phyloP scores from a whole-genome alignment of 1,284 basidiomycete species.

The Malassezia caprae region DNA sequence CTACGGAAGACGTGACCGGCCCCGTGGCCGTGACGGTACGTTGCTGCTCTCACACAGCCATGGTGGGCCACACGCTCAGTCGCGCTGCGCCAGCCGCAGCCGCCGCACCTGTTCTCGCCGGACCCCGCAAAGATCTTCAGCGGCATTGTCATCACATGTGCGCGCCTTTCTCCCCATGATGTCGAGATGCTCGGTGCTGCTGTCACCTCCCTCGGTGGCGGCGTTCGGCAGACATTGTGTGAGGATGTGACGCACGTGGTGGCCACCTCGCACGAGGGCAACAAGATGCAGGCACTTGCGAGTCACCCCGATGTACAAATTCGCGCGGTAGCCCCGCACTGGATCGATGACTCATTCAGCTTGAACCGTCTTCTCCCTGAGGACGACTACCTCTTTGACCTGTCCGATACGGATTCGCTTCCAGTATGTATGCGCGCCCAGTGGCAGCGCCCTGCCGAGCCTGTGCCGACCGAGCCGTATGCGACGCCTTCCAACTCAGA shows the following conservation, averaged over 20 bases:
- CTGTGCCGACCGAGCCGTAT: slow-evolving; percentile 11
- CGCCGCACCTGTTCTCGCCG: slow-evolving; percentile 59
- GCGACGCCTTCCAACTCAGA: slow-evolving; percentile 1
- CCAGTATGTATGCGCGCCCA: slow-evolving; percentile 21
- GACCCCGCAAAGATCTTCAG: slow-evolving; percentile 70
- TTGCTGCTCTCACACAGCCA: slow-evolving; percentile 16
- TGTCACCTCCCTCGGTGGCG: slow-evolving; percentile 67
- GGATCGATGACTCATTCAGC: slow-evolving; percentile 69
- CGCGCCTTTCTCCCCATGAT: slow-evolving; percentile 57
- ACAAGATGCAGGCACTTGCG: slow-evolving; percentile 41
- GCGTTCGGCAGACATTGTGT: slow-evolving; percentile 64
- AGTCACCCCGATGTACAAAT: slow-evolving; percentile 56
- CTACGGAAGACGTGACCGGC: not conserved
- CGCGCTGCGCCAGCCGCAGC: slow-evolving; percentile 22
- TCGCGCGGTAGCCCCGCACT: slow-evolving; percentile 63
- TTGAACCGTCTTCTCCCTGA: slow-evolving; percentile 57
- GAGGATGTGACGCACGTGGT: slow-evolving; percentile 77
- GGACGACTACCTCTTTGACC: slow-evolving; percentile 60
- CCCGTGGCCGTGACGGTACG: slow-evolving; percentile 14
- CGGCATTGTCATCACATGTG: slow-evolving; percentile 57
- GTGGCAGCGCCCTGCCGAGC: slow-evolving; percentile 21
- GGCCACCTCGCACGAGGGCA: slow-evolving; percentile 46
- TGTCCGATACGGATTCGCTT: slow-evolving; percentile 47
- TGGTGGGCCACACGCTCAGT: slow-evolving; percentile 30
- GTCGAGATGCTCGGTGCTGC: slow-evolving; percentile 63